Percentiles rank a stretch among this genome's conserved stretches.
Conservation (phyloP, 176 grass and related monocot species). For the Metroxylon sagu region DNA sequence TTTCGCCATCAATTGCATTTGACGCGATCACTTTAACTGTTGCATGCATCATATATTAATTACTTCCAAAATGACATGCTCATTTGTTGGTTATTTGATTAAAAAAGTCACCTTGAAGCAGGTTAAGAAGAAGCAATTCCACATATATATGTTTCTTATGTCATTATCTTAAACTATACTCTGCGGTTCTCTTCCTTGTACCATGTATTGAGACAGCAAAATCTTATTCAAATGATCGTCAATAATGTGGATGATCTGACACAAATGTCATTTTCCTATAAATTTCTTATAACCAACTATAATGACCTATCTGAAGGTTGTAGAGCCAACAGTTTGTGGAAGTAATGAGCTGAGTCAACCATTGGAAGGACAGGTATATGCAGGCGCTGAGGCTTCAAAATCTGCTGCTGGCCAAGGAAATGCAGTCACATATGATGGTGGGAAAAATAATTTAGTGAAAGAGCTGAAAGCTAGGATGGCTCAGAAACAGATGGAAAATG, state of each 20-base stretch:
- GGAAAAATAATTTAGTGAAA: conserved; percentile 50
- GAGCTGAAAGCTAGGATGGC: conserved; percentile 55
- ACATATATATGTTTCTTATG: too few species aligned
- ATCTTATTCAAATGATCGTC: too few species aligned
- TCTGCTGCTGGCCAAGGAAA: conserved; percentile 37
- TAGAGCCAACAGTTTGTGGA: conserved; percentile 38
- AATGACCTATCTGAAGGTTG: conserved; percentile 27
- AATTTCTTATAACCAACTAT: conserved; percentile 19
- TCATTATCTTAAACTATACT: too few species aligned
- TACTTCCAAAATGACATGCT: too few species aligned
- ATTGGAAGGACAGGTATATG: conserved; percentile 41
- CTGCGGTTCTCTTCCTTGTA: too few species aligned
- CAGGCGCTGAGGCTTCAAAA: conserved; percentile 66
- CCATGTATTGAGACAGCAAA: too few species aligned
- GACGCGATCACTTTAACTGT: too few species aligned
- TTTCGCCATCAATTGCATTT: too few species aligned
- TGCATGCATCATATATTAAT: too few species aligned
- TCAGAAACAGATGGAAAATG: conserved; percentile 67
- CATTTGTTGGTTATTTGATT: too few species aligned
- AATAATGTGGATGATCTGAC: background rate
- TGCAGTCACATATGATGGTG: conserved; percentile 18
- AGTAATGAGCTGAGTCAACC: conserved; percentile 47
- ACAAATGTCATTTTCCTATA: background rate
- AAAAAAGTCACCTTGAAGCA: too few species aligned
- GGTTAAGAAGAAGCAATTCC: too few species aligned